These are phyloP conservation scores for Fraxinus nigra DNA, from an alignment of 305 asterid genomes.

Conservation along the genomic window DNA sequence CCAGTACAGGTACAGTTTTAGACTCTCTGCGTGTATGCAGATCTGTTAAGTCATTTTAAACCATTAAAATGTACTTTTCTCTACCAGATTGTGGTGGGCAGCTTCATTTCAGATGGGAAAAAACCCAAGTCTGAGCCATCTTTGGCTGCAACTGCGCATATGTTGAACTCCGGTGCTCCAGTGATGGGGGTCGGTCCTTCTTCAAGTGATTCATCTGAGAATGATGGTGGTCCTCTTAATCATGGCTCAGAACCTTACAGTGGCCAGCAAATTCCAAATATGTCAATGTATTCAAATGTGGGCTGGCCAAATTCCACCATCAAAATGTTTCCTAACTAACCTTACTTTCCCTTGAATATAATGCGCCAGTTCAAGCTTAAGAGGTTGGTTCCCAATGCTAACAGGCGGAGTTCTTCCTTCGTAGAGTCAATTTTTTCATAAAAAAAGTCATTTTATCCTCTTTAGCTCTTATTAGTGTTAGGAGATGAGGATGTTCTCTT, in stretches of 20 bases:
- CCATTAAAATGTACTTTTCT: neutral
- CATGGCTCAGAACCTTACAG: constrained; percentile 40
- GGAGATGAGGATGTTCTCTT: neutral
- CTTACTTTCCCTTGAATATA: neutral
- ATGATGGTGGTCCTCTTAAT: constrained; percentile 43
- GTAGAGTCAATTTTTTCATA: neutral
- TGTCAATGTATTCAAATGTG: constrained; percentile 59
- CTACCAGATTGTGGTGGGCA: constrained; percentile 77
- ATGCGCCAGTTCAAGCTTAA: neutral
- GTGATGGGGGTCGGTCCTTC: constrained; percentile 45
- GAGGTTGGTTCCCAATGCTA: constrained; percentile 23
- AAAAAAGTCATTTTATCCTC: neutral
- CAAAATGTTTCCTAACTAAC: constrained; percentile 59
- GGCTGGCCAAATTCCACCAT: constrained; percentile 63
- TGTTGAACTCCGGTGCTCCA: constrained; percentile 54
- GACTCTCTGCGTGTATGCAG: neutral
- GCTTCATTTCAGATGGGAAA: constrained; percentile 78
- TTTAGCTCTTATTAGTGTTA: neutral
- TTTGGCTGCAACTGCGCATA: constrained; percentile 37
- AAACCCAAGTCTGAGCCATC: constrained; percentile 45
- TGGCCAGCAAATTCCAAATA: constrained; percentile 44
- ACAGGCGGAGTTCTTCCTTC: neutral
- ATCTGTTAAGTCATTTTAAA: neutral
- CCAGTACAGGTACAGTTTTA: constrained; percentile 64
- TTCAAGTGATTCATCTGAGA: constrained; percentile 67